Percentiles rank a stretch among this genome's conserved stretches.
Evolutionary conservation across 73 alveolate genomes (phyloP).

Genomic region (Paramecium tetraurelia): DNA sequence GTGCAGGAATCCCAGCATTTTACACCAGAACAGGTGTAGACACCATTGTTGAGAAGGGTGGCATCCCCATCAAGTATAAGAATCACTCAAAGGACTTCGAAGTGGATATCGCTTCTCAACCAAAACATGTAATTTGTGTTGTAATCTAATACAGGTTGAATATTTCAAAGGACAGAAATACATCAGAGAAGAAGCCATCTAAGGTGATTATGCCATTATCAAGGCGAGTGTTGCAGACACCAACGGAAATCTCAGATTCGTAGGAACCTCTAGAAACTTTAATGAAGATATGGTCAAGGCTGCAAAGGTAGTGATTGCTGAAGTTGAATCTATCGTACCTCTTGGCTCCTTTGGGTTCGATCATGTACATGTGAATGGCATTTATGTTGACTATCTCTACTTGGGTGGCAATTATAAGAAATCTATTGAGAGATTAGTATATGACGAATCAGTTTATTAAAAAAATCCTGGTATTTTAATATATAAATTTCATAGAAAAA

Average conservation of each 20-base stretch:
- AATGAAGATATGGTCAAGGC: constrained; percentile 78
- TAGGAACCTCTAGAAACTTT: constrained; percentile 86
- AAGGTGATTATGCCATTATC: constrained; percentile 78
- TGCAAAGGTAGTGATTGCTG: constrained; percentile 81
- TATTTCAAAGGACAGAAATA: constrained; percentile 66
- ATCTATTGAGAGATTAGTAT: constrained; percentile 72
- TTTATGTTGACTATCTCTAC: constrained; percentile 83
- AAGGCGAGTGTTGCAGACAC: constrained; percentile 85
- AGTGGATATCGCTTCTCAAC: constrained; percentile 42
- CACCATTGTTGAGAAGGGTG: constrained; percentile 73
- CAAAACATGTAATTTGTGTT: constrained; percentile 40
- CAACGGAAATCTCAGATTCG: constrained; percentile 83
- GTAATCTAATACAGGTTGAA: constrained; percentile 3
- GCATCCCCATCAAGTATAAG: constrained; percentile 62
- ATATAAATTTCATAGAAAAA: background rate
- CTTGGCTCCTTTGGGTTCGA: constrained; percentile 79
- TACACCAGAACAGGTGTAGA: constrained; percentile 89
- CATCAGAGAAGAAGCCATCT: constrained; percentile 71
- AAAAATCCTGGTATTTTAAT: constrained; percentile 8
- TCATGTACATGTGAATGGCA: constrained; percentile 85
- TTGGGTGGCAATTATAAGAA: constrained; percentile 68
- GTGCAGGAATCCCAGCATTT: constrained; percentile 95
- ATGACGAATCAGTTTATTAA: constrained; percentile 45
- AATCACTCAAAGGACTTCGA: constrained; percentile 25
- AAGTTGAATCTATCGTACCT: constrained; percentile 84